phyloP scores from a whole-genome alignment of 148 eudicot species.

The Spergularia marina region DNA sequence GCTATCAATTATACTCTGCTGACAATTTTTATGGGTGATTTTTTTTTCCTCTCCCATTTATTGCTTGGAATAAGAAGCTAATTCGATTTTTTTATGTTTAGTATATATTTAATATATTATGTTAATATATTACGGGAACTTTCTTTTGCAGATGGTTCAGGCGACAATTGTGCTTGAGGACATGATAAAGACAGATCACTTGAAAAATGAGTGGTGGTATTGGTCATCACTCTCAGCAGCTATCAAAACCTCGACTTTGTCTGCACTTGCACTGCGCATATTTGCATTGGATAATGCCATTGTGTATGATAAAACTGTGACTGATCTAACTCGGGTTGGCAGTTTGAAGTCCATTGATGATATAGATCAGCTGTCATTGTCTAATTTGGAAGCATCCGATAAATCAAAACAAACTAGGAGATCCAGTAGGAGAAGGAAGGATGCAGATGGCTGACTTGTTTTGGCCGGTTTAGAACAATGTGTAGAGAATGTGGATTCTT shows the following conservation, averaged over 20 bases:
- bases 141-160: slow-evolving; percentile 58
- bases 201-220: slow-evolving; percentile 66
- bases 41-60: neutral
- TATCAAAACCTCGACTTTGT: slow-evolving; percentile 54
- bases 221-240: slow-evolving; percentile 83
- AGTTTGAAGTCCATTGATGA: slow-evolving; percentile 24
- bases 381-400: slow-evolving; percentile 37
- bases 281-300: slow-evolving; percentile 65
- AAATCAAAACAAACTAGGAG: slow-evolving; percentile 39
- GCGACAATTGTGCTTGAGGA: slow-evolving; percentile 64
- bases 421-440: slow-evolving; percentile 42
- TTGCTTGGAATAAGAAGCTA: neutral
- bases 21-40: neutral
- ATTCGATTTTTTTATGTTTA: neutral
- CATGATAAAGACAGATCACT: slow-evolving; percentile 61
- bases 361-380: slow-evolving; percentile 33
- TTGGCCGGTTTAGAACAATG: neutral
- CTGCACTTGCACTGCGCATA: slow-evolving; percentile 64
- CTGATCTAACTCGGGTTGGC: slow-evolving; percentile 22
- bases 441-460: slow-evolving; percentile 26
- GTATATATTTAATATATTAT: neutral
- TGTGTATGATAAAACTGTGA: slow-evolving; percentile 36
- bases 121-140: neutral
- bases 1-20: neutral
- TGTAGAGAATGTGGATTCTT: slow-evolving; percentile 5